Conservation (phyloP, 495 filamentous ascomycete species). For the Pseudomonodictys pantanalensis region DNA sequence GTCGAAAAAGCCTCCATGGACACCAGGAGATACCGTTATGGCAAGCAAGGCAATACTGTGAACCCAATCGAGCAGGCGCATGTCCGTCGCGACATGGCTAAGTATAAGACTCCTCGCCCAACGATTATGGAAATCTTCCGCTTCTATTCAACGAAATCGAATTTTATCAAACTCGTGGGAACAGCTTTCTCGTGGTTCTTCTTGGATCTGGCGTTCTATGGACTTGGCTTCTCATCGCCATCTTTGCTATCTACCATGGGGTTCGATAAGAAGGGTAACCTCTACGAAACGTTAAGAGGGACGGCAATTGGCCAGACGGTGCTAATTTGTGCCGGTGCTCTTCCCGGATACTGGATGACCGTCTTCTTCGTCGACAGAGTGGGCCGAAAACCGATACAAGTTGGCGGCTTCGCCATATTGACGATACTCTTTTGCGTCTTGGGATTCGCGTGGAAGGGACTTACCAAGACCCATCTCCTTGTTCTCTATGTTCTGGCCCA, state of each 20-base stretch:
- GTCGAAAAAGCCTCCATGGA: slow-evolving; percentile 66
- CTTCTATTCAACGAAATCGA: slow-evolving; percentile 63
- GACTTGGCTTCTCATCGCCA: slow-evolving; percentile 69
- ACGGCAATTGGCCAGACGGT: slow-evolving; percentile 40
- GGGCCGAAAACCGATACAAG: slow-evolving; percentile 40
- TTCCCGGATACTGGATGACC: slow-evolving; percentile 44
- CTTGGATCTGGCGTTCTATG: slow-evolving; percentile 76
- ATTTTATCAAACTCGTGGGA: slow-evolving; percentile 66
- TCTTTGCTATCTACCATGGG: slow-evolving; percentile 62
- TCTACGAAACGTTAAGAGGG: slow-evolving; percentile 37
- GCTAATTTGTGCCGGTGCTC: slow-evolving; percentile 40
- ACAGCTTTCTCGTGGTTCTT: slow-evolving; percentile 82
- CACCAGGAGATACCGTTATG: slow-evolving; percentile 50
- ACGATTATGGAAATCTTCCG: slow-evolving; percentile 51
- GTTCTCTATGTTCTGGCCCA: slow-evolving; percentile 79
- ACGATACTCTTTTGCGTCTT: slow-evolving; percentile 40
- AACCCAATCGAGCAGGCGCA: slow-evolving; percentile 59
- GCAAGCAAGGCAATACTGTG: slow-evolving; percentile 49
- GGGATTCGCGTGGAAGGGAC: slow-evolving; percentile 36
- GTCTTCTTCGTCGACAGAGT: slow-evolving; percentile 39
- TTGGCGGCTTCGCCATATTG: slow-evolving; percentile 38
- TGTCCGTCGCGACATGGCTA: slow-evolving; percentile 47
- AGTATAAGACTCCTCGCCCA: slow-evolving; percentile 55
- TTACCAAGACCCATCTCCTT: slow-evolving; percentile 49
- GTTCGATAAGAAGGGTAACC: slow-evolving; percentile 53